These are phyloP conservation scores for Begonia masoniana DNA, from an alignment of 306 rosid species.

Conservation along the genomic window DNA sequence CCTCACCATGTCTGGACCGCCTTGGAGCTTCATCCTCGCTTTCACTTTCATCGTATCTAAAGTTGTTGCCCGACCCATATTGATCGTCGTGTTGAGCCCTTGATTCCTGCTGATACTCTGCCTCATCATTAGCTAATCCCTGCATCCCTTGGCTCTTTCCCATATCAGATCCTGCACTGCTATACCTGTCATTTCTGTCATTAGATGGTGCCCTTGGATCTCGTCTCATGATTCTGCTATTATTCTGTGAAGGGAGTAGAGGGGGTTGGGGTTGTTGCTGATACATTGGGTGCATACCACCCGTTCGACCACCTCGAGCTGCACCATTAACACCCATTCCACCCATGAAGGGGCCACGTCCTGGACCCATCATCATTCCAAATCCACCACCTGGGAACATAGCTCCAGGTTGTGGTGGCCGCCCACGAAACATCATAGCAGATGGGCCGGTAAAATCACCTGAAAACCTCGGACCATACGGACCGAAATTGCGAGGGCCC, in stretches of 20 bases:
- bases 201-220: slow-evolving; percentile 49
- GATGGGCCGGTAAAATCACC: slow-evolving; percentile 77
- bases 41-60: slow-evolving; percentile 69
- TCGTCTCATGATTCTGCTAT: slow-evolving; percentile 41
- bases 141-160: slow-evolving; percentile 57
- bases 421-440: slow-evolving; percentile 88
- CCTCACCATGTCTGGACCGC: slow-evolving; percentile 93
- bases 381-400: slow-evolving; percentile 78
- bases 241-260: slow-evolving; percentile 40
- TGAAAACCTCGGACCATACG: slow-evolving; percentile 83
- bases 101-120: slow-evolving; percentile 49
- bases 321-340: slow-evolving; percentile 78
- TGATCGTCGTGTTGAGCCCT: slow-evolving; percentile 50
- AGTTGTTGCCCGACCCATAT: slow-evolving; percentile 28
- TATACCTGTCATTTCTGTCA: slow-evolving; percentile 60
- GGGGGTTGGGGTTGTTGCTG: slow-evolving; percentile 40
- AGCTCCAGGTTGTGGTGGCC: slow-evolving; percentile 77
- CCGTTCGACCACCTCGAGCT: slow-evolving; percentile 60
- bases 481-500: slow-evolving; percentile 80
- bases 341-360: slow-evolving; percentile 85
- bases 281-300: slow-evolving; percentile 69
- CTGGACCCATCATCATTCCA: slow-evolving; percentile 98
- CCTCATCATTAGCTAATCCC: slow-evolving; percentile 50
- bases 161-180: slow-evolving; percentile 45
- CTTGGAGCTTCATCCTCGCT: slow-evolving; percentile 98